These are phyloP conservation scores for Penicillium fuscoglaucum DNA, from an alignment of 2,329 filamentous ascomycete species.

Conservation along the genomic window DNA sequence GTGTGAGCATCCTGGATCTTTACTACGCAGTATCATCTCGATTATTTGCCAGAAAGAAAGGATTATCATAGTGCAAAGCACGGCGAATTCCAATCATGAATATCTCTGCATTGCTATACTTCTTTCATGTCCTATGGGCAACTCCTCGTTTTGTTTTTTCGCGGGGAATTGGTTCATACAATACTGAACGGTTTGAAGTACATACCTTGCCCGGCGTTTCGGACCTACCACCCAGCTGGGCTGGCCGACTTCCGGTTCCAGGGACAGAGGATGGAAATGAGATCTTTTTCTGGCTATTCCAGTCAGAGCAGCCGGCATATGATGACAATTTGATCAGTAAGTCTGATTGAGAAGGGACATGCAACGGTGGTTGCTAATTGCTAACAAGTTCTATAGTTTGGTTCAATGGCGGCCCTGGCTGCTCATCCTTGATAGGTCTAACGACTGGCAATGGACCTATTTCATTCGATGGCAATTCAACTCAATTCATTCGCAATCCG, in stretches of 20 bases:
- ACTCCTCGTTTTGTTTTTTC: constrained; percentile 15
- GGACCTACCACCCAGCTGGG: constrained; percentile 35
- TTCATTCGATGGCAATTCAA: constrained; percentile 33
- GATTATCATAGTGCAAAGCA: not conserved
- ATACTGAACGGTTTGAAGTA: constrained; percentile 30
- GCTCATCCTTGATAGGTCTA: constrained; percentile 37
- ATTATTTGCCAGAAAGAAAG: not conserved
- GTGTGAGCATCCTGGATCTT: not conserved
- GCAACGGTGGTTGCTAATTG: not conserved
- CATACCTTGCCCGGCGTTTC: constrained; percentile 32
- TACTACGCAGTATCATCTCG: not conserved
- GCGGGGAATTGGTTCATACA: not conserved
- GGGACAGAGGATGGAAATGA: constrained; percentile 29
- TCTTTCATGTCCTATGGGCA: constrained; percentile 24
- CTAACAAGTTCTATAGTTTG: constrained; percentile 30
- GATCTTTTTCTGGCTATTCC: constrained; percentile 42
- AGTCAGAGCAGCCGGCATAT: constrained; percentile 31
- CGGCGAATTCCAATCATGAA: constrained; percentile 19
- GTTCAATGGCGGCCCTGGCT: constrained; percentile 41
- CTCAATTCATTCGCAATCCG: constrained; percentile 25
- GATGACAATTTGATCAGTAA: constrained; percentile 39
- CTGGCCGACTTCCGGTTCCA: constrained; percentile 36
- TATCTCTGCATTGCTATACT: constrained; percentile 21
- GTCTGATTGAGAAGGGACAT: constrained; percentile 3
- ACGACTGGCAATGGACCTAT: constrained; percentile 38